These are phyloP conservation scores for Casuarina cunninghamiana DNA, from an alignment of 306 rosid species.

Conservation along the genomic window DNA sequence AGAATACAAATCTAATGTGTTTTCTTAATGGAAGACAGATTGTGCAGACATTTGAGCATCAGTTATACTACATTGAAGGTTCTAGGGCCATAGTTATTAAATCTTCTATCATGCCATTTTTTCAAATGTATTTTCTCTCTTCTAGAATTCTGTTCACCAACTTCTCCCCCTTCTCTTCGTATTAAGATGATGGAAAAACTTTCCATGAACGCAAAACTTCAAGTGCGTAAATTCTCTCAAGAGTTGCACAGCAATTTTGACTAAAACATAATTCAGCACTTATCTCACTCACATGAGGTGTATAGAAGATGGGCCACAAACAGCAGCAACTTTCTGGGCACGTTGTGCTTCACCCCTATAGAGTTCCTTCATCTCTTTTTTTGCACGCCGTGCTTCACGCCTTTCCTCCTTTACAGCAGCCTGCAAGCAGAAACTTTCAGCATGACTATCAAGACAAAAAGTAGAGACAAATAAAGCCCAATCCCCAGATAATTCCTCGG, in stretches of 20 bases:
- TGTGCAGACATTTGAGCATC: not conserved
- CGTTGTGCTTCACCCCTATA: constrained; percentile 71
- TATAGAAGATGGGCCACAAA: constrained; percentile 72
- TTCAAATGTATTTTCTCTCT: not conserved
- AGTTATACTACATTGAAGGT: not conserved
- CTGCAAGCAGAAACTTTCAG: constrained; percentile 33
- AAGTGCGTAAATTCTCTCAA: not conserved
- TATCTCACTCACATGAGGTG: constrained; percentile 61
- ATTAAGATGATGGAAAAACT: not conserved
- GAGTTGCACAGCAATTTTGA: not conserved
- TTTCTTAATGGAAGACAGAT: not conserved
- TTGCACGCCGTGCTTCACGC: constrained; percentile 72
- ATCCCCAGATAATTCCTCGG: not conserved
- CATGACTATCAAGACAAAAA: not conserved
- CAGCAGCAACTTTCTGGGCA: constrained; percentile 84
- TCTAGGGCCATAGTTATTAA: not conserved
- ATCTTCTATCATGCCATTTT: not conserved
- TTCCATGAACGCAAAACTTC: not conserved
- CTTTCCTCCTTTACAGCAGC: constrained; percentile 83
- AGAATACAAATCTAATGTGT: not conserved
- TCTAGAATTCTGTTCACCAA: not conserved
- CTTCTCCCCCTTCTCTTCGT: not conserved
- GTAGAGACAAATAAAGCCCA: not conserved
- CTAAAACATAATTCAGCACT: not conserved
- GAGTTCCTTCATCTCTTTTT: constrained; percentile 81